Percentiles rank a stretch among this genome's conserved stretches.
Evolutionary conservation across 257 asterid species (phyloP).

Genomic region (Cordia subcordata): DNA sequence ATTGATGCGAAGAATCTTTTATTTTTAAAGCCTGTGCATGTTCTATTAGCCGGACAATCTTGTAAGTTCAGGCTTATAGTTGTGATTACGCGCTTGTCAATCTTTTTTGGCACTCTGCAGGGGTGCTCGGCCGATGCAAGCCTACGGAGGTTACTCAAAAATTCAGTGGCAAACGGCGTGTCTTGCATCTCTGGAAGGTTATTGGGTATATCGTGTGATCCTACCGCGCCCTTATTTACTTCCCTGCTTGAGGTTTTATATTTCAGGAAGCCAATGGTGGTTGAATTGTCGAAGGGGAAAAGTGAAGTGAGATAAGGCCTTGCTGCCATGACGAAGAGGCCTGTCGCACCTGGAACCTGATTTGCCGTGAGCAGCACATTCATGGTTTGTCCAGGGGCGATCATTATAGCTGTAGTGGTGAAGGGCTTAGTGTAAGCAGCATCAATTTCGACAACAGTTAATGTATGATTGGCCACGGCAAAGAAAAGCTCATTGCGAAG

Average conservation of each 20-base stretch:
- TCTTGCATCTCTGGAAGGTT: constrained; percentile 62
- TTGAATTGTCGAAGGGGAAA: constrained; percentile 67
- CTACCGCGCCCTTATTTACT: constrained; percentile 9
- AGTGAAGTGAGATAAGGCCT: constrained; percentile 67
- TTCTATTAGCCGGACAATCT: constrained; percentile 60
- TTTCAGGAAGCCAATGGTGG: constrained; percentile 59
- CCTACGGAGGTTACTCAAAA: constrained; percentile 37
- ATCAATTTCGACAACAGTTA: constrained; percentile 74
- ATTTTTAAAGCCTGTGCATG: constrained; percentile 52
- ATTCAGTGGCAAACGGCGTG: constrained; percentile 49
- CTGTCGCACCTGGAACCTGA: constrained; percentile 29
- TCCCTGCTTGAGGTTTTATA: constrained; percentile 25
- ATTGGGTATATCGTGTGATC: constrained; percentile 38
- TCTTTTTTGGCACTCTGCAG: constrained; percentile 53
- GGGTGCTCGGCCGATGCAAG: constrained; percentile 57
- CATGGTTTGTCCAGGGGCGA: constrained; percentile 82
- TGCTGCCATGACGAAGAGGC: constrained; percentile 60
- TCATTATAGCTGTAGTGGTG: constrained; percentile 51
- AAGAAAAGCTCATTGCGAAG: constrained; percentile 72
- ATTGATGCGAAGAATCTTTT: constrained; percentile 66
- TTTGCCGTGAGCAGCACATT: constrained; percentile 55
- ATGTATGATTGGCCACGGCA: constrained; percentile 54
- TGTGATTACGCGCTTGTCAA: constrained; percentile 42
- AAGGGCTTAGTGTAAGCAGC: constrained; percentile 67
- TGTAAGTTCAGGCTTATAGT: constrained; percentile 71